phyloP scores from a whole-genome alignment of 1,284 basidiomycete species.

The Singerocomus inundabilis region DNA sequence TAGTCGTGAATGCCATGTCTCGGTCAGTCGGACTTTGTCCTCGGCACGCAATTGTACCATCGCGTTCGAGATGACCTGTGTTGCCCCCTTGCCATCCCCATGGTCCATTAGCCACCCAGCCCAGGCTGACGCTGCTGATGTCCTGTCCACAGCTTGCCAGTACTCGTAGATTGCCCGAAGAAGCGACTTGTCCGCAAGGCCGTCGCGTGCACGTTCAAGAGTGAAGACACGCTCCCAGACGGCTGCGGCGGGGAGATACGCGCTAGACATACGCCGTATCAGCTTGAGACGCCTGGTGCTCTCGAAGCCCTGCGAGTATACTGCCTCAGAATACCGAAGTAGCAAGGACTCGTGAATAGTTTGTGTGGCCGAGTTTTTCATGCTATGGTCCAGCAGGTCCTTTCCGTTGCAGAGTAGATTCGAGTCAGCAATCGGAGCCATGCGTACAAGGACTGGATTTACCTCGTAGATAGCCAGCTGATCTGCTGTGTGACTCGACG shows the following conservation, averaged over 20 bases:
- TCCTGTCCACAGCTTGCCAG: conserved; percentile 42
- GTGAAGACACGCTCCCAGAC: conserved; percentile 47
- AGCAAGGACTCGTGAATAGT: conserved; percentile 49
- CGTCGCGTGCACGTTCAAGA: conserved; percentile 29
- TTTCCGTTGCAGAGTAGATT: conserved; percentile 23
- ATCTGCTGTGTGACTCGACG: conserved; percentile 21
- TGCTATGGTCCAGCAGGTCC: conserved; percentile 49
- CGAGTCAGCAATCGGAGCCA: conserved; percentile 13
- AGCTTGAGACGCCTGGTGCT: conserved; percentile 30
- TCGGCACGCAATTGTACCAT: conserved; percentile 23
- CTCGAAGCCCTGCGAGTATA: conserved; percentile 27
- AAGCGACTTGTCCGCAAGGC: conserved; percentile 29
- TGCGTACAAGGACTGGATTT: conserved; percentile 12
- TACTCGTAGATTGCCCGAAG: conserved; percentile 40
- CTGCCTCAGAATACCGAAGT: conserved; percentile 39
- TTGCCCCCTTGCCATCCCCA: conserved; percentile 40
- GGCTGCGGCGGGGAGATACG: conserved; percentile 42
- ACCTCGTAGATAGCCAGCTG: conserved; percentile 41
- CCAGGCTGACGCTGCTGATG: conserved; percentile 44
- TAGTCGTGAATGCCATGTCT: conserved; percentile 29
- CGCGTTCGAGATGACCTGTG: conserved; percentile 33
- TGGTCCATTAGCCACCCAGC: conserved; percentile 44
- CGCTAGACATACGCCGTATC: conserved; percentile 42
- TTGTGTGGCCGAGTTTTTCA: conserved; percentile 41
- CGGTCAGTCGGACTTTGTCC: conserved; percentile 28